Evolutionary conservation across 1,284 basidiomycete species (phyloP), one percentile per base, ranked within the genome.

Genomic region (Vanrija pseudolonga): DNA sequence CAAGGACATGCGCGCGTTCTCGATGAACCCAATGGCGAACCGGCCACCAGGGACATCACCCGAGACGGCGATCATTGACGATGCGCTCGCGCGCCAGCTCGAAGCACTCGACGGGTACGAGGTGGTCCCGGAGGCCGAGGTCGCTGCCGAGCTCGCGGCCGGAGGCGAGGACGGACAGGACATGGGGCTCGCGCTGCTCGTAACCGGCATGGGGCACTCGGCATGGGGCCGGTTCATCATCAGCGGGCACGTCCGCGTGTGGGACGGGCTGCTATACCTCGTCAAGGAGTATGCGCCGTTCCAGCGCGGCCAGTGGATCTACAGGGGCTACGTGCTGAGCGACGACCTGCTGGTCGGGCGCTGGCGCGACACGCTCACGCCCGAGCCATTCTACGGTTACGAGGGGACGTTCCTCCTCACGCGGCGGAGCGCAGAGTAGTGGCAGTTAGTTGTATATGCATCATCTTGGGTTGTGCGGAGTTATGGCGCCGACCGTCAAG

Each of bases 211-310:
- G 14, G 80, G 80, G 0, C 80, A 81, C 64, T 76, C 73, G 11
- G 79, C 79, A 2, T 81, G 80, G 80, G 80, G 80, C 6, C 66
- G 74, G 24, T 81, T 81, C 60, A 68, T 78, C 19, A 66, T 81
- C 11, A 71, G 74, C 22, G 80, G 80, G 4, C 65, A 78, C 32
- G 77, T 81, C 0, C 63, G 80, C 20, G 62, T 68, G 12, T 81
- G 80, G 80, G 80, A 81, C 59, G 80, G 80, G 4, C 75, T 81
- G 73, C 67, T 78, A 36, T 76, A 72, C 47, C 66, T 81, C 44
- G 76, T 79, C 56, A 81, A 81, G 59, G 78, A 80, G 60, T 81
- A 81, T 58, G 67, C 72, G 17, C 58, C 58, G 42, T 53, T 50
- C 50, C 55, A 56, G 49, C 51, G 58, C 15, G 80, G 80, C 32